Base-by-base conservation (phyloP, 768 basidiomycete genomes). In the Coprinopsis marcescibilis region DNA sequence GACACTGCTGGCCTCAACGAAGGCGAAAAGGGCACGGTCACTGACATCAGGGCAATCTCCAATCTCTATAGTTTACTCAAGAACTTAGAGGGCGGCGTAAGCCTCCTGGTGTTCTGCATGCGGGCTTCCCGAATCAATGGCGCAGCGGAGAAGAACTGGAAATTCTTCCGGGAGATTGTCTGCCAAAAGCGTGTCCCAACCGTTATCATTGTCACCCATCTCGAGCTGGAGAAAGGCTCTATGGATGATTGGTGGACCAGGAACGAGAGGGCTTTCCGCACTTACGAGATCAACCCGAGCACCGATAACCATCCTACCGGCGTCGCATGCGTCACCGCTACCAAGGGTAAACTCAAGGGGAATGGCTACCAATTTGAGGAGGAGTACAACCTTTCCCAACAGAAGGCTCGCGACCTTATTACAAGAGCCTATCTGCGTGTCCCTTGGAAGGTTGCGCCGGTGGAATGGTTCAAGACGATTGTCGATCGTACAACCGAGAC, bases 301-400 rank as follows among this genome's bases (percentile, higher is more conserved):
- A n/a, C 45, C 11, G 10, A 7, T 4, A 11, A 32, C 12, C 15
- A 17, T 32, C 34, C 23, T 10, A 34, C 33, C 14, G 66, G 64
- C 3, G 63, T 69, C n/a, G 70, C 61, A 0, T 73, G 73, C 45
- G 49, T 73, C 51, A 71, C 68, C 2, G 64, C 68, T 3, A 65
- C 51, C 2, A 61, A 56, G 20, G 69, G 71, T 13, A 62, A 46
- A 49, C 26, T 38, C 33, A 43, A 35, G 29, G 25, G 27, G 24
- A 35, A 25, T 3, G 17, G 27, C 13, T 46, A 38, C 24, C 20
- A 37, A 4, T 53, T 37, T 24, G 44, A 53, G 14, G 45, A 49
- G 11, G 52, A 53, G 35, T 53, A 46, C n/a, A 41, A 50, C 15
- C 40, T 49, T 23, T 53, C 52, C 0, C 12, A 25, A 13, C 23